Evolutionary conservation across 345 rosid species (phyloP), one percentile per base, ranked within the genome.

Genomic region (Brassica cretica): DNA sequence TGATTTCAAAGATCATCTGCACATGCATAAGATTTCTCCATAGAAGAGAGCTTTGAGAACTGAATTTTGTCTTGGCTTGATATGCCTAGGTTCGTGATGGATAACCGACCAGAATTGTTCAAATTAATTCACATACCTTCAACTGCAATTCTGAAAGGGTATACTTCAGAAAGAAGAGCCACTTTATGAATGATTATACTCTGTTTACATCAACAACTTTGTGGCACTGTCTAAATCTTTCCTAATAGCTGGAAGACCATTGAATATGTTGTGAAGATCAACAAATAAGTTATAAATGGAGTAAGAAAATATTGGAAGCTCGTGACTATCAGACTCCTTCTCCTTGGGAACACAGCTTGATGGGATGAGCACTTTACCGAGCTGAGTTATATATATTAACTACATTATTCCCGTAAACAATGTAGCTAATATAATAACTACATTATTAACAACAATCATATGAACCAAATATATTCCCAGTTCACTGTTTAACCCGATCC

Each of bases 81-180:
- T 30, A 30, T 3, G 35, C 76, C 44, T 37, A 37, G 46, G 46
- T 39, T 39, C 46, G 2, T 39, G 46, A 39, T 39, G 46, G 46
- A 3, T 39, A 39, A 10, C 63, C 90, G 86, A 14, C 92, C 89
- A 60, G 89, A 86, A 72, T 80, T 87, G 80, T 88, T 92, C 33
- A 90, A 84, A 37, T 91, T 97, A 71, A 94, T 88, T 84, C 98
- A 84, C 79, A 94, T 72, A 33, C 93, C 97, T 88, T 94, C 97
- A 70, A 92, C 89, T 16, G 98, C 98, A 81, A 89, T 75, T 58
- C 88, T 85, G 60, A 92, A 92, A 64, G 89, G 87, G 72, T 82
- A 81, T 77, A 92, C 89, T 82, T 94, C 95, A 62, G 90, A 89
- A 11, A 94, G 69, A 18, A 85, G 39, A 33, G 39, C 78, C 72